Evolutionary conservation across 805 yeast species (phyloP), one percentile per base, ranked within the genome.

Genomic region (Jamesozyma spencerorum): DNA sequence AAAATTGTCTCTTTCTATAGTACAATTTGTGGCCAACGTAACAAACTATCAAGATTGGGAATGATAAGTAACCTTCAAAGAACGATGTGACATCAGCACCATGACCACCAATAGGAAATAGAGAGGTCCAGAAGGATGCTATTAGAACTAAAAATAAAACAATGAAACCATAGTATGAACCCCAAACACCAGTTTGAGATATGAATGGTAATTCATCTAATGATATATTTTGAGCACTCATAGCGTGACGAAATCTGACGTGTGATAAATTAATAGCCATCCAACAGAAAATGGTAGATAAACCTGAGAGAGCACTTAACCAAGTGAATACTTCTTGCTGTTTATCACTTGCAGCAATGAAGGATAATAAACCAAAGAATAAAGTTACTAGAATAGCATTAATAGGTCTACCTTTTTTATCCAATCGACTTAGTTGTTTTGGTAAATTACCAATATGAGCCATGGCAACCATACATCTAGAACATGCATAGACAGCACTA

Each of bases 111-210:
- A 74, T 54, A 39, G 90, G 90, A 68, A 68, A 82, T 37, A 82
- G 63, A 2, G 88, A 85, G 40, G 77, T 69, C 88, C 88, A 83
- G 68, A 84, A 82, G 57, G 81, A 85, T 30, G 85, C 82, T 37
- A 74, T 64, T 35, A 84, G 62, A 36, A 82, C 78, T 45, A 79
- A 60, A 38, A 69, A 43, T 54, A 77, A 72, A 41, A 84, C 63
- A 7, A 62, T 22, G 19, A 72, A 55, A 41, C 90, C 88, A 49
- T 71, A 71, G 47, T 57, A 56, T 2, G 88, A 77, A 32, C 88
- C 88, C 42, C 51, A 62, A 31, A 77, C 58, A 44, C 92, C 92
- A 26, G 73, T 67, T 48, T 74, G 79, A 10, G 90, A 71, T 37
- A 67, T 66, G 64, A 70, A 83, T 2, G 78, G 71, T 38, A 84